Conservation (phyloP, 148 eudicot genomes). For the Amaranthus cruentus region DNA sequence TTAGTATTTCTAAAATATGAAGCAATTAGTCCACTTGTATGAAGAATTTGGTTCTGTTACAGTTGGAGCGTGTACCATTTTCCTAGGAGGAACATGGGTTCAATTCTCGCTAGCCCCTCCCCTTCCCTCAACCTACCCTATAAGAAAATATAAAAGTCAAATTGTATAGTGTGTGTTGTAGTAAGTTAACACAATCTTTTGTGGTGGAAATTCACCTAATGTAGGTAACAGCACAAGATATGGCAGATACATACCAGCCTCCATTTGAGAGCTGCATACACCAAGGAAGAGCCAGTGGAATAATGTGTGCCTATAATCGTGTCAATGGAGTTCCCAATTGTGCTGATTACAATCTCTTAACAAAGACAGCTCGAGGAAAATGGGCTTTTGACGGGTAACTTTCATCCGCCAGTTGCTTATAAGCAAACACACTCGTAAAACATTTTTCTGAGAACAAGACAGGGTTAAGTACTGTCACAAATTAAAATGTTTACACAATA, state of each 20-base stretch:
- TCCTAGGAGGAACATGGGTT: too few relatives aligned
- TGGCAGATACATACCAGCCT: conserved; percentile 91
- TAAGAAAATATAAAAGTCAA: too few relatives aligned
- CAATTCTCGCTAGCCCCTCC: too few relatives aligned
- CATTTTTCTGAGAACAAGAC: background rate
- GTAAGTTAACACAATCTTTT: conserved; percentile 5
- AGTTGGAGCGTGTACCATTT: too few relatives aligned
- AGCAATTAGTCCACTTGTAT: too few relatives aligned
- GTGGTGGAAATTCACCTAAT: conserved; percentile 4
- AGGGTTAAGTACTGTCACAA: background rate
- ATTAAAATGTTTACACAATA: background rate
- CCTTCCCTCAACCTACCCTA: too few relatives aligned
- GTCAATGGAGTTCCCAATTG: conserved; percentile 88
- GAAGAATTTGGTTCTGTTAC: too few relatives aligned
- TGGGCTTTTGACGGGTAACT: conserved; percentile 86
- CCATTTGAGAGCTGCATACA: conserved; percentile 72
- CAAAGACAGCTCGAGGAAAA: conserved; percentile 53
- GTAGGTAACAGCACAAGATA: conserved; percentile 80
- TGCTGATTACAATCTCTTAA: conserved; percentile 67
- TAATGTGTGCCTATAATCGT: conserved; percentile 90
- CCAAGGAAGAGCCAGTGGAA: conserved; percentile 83
- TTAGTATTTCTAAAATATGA: too few relatives aligned
- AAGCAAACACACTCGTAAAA: background rate
- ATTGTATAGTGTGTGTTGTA: background rate
- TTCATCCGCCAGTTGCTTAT: background rate